Conservation (phyloP, 345 rosid species). For the Populus simonii region DNA sequence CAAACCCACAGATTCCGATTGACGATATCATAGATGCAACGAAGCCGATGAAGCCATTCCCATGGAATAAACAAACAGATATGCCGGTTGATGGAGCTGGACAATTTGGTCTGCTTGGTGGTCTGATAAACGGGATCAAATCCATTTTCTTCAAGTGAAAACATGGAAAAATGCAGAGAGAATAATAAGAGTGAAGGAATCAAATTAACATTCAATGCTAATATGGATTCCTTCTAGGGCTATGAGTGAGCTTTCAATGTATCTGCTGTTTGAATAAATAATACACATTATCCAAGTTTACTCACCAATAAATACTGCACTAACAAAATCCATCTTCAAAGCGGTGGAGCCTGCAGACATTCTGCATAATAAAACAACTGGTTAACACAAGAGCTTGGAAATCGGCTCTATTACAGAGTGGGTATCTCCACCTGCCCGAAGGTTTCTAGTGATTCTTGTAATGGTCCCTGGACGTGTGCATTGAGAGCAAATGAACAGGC, state of each 20-base stretch:
- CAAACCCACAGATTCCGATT: slow-evolving; percentile 40
- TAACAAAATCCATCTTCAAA: slow-evolving; percentile 14
- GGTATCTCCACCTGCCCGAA: slow-evolving; percentile 22
- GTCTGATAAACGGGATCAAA: slow-evolving; percentile 26
- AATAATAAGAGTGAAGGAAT: not conserved
- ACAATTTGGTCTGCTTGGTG: slow-evolving; percentile 24
- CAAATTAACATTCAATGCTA: too few species aligned
- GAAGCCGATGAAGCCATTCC: slow-evolving; percentile 50
- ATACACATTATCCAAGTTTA: not conserved
- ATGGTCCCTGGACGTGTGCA: slow-evolving; percentile 16
- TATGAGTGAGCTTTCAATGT: not conserved
- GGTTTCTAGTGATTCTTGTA: slow-evolving; percentile 22
- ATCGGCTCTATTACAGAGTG: slow-evolving; percentile 12
- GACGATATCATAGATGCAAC: slow-evolving; percentile 62
- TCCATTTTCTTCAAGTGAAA: slow-evolving; percentile 37
- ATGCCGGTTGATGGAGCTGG: slow-evolving; percentile 43
- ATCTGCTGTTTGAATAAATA: slow-evolving; percentile 5
- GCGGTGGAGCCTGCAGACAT: slow-evolving; percentile 20
- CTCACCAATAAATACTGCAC: not conserved
- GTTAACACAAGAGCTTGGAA: slow-evolving; percentile 19
- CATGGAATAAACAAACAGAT: slow-evolving; percentile 69
- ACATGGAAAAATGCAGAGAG: not conserved
- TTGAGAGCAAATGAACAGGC: slow-evolving; percentile 25
- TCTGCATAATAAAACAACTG: slow-evolving; percentile 18
- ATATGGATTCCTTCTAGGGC: not conserved